Conservation (phyloP, 2,329 filamentous ascomycete species). For the Fusarium tanahbumbuense region DNA sequence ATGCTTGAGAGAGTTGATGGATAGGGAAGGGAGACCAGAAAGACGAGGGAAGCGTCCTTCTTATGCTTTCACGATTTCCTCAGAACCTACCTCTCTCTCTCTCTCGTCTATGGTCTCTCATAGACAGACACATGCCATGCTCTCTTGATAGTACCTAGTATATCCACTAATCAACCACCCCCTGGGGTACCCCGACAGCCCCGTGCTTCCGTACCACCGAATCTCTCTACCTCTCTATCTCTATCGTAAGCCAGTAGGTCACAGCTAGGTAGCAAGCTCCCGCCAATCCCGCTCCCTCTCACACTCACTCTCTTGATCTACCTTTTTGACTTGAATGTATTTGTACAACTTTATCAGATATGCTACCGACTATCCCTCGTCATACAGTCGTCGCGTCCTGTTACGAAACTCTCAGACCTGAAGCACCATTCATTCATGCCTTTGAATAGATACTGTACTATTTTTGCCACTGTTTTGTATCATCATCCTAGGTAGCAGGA, state of each 20-base stretch:
- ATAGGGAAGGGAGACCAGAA: slow-evolving; percentile 24
- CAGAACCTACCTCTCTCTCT: slow-evolving; percentile 14
- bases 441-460: background rate
- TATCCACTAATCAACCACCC: slow-evolving; percentile 10
- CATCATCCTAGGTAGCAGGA: background rate
- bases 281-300: slow-evolving; percentile 30
- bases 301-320: background rate
- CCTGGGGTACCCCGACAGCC: slow-evolving; percentile 23
- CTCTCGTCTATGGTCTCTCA: background rate
- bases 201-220: slow-evolving; percentile 37
- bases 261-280: slow-evolving; percentile 13
- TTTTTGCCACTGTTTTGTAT: slow-evolving; percentile 23
- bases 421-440: background rate
- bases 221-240: slow-evolving; percentile 8
- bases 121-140: slow-evolving; percentile 21
- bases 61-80: slow-evolving; percentile 42
- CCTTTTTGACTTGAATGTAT: background rate
- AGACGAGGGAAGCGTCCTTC: slow-evolving; percentile 44
- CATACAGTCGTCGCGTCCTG: slow-evolving; percentile 21
- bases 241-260: background rate
- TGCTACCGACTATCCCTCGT: slow-evolving; percentile 10
- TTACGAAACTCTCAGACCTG: slow-evolving; percentile 13
- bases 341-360: background rate
- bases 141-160: slow-evolving; percentile 5
- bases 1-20: slow-evolving; percentile 29